Conservation (phyloP, 2,329 filamentous ascomycete genomes). For the Chrysoporthe austroafricana region DNA sequence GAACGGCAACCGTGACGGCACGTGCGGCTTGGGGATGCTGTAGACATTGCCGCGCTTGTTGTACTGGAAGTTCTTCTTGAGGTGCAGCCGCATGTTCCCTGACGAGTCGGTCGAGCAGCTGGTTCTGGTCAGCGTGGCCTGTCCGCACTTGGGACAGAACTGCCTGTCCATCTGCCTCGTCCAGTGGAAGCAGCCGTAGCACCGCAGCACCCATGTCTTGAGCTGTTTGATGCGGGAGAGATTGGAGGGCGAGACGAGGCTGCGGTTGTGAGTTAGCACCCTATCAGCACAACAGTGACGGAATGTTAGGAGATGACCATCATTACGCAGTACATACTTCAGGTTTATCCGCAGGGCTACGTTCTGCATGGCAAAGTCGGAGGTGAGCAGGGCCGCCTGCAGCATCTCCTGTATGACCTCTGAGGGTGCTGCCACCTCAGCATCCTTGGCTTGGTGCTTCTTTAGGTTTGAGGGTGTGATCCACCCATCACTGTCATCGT, state of each 20-base stretch:
- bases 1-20: no score
- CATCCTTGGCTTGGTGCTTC: conserved; percentile 75
- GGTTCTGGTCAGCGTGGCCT: conserved; percentile 81
- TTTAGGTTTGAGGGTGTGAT: conserved; percentile 93
- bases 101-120: conserved; percentile 81
- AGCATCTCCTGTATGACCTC: conserved; percentile 65
- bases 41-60: conserved; percentile 92
- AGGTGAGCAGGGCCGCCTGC: conserved; percentile 89
- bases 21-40: conserved; percentile 94
- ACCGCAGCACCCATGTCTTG: conserved; percentile 87
- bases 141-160: conserved; percentile 91
- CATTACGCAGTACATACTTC: conserved; percentile 33
- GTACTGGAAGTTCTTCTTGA: conserved; percentile 96
- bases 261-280: conserved; percentile 36
- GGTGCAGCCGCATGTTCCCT: conserved; percentile 81
- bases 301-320: background rate
- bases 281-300: background rate
- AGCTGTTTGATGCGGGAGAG: conserved; percentile 82
- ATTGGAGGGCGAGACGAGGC: conserved; percentile 74
- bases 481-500: conserved; percentile 74
- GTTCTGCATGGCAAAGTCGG: conserved; percentile 98
- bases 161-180: conserved; percentile 85
- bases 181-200: conserved; percentile 89
- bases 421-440: conserved; percentile 49
- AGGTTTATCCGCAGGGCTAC: conserved; percentile 94